Evolutionary conservation across 78 protist genomes (phyloP), one percentile per base, ranked within the genome.

Genomic region (Chrysochromulina tobinii): DNA sequence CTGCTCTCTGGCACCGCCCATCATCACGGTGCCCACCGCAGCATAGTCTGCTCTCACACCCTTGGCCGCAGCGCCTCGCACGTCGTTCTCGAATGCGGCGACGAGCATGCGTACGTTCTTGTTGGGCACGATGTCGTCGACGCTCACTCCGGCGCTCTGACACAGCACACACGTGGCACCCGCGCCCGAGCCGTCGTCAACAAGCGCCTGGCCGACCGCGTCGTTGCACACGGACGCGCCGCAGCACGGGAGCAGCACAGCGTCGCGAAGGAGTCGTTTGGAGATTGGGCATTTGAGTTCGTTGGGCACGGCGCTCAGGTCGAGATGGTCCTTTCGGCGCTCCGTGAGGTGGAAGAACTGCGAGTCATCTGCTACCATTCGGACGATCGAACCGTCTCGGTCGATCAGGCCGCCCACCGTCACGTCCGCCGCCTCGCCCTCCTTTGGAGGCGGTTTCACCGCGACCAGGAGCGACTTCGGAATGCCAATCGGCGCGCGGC

Each of bases 221-320:
- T 57, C 48, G 66, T 27, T 12, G 66, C 51, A 81, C 15, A 81
- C 59, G 12, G 67, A 55, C 67, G 59, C 66, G 66, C 87, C 87
- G 66, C 87, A 81, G 87, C 87, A 81, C 8, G 87, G 87, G 27
- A 81, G 66, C 61, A 81, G 18, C 38, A 81, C 87, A 1, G 87
- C 38, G 51, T 81, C 66, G 7, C 67, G 66, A 14, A 81, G 57
- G 51, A 81, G 87, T 12, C 17, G 8, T 14, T 25, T 51, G 3
- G 67, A 23, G 38, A 81, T 20, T 1, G 87, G 87, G 48, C 87
- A 81, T 5, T 25, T 15, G 23, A 81, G 66, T 48, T 81, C 87
- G 2, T 81, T 66, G 20, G 87, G 87, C 58, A 75, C 83, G 58
- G 3, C 57, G 27, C 1, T 57, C 58, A 15, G 25, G 54, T 69